Conservation (phyloP, 768 basidiomycete genomes). For the Collybiopsis luxurians region DNA sequence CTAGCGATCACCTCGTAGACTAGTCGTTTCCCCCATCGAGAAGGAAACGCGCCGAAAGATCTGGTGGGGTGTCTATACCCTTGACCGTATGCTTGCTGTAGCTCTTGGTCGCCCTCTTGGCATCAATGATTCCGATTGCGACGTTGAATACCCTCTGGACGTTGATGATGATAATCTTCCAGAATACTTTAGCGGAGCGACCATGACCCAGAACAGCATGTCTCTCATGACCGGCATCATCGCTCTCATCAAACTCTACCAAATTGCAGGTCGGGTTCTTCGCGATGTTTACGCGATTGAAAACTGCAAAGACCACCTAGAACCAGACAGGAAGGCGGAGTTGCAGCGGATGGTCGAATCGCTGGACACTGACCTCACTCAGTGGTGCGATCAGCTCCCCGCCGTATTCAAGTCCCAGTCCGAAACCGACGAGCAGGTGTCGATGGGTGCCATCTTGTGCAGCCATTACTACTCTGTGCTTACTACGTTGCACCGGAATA, state of each 20-base stretch:
- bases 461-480: constrained; percentile 88
- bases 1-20: constrained; percentile 80
- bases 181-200: constrained; percentile 68
- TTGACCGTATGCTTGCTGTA: constrained; percentile 91
- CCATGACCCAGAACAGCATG: constrained; percentile 50
- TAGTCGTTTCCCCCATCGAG: constrained; percentile 68
- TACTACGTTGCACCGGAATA: constrained; percentile 85
- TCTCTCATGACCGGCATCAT: constrained; percentile 83
- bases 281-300: constrained; percentile 83
- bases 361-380: constrained; percentile 71
- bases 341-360: constrained; percentile 77
- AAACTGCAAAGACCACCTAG: constrained; percentile 67
- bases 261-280: constrained; percentile 80
- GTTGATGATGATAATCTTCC: constrained; percentile 78
- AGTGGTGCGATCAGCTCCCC: constrained; percentile 84
- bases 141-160: constrained; percentile 80
- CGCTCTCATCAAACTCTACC: constrained; percentile 73
- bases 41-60: constrained; percentile 89
- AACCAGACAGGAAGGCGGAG: constrained; percentile 71
- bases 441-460: constrained; percentile 83
- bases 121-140: constrained; percentile 87
- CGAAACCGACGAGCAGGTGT: constrained; percentile 74
- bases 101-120: constrained; percentile 87
- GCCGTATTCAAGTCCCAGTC: constrained; percentile 71
- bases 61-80: constrained; percentile 92